Conservation (phyloP, 768 basidiomycete species). For the Termitomyces sp. region DNA sequence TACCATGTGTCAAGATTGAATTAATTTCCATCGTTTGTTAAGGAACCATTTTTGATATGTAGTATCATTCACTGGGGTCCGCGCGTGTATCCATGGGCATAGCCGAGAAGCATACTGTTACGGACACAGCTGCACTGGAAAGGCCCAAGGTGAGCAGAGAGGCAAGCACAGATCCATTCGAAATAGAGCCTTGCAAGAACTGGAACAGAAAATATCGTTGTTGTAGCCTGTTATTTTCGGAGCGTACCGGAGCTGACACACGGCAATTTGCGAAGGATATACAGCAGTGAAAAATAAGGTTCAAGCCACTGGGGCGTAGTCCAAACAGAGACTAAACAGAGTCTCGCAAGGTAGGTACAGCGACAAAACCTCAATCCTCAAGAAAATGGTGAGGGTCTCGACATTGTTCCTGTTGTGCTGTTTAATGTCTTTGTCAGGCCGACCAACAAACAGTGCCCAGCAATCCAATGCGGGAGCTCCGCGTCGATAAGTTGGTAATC, state of each 20-base stretch:
- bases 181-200: not conserved
- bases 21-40: not conserved
- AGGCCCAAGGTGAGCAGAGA: not conserved
- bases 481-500: conserved; percentile 98
- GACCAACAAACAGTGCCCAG: conserved; percentile 85
- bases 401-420: conserved; percentile 4
- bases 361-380: conserved; percentile 33
- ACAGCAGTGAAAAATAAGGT: conserved; percentile 35
- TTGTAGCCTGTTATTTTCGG: conserved; percentile 7
- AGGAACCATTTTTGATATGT: too few species aligned
- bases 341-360: conserved; percentile 32
- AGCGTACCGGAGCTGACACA: not conserved
- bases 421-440: conserved; percentile 46
- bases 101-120: not conserved
- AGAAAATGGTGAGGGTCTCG: conserved; percentile 41
- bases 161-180: not conserved
- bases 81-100: not conserved
- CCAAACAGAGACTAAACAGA: conserved; percentile 25
- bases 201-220: not conserved
- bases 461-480: conserved; percentile 95
- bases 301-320: conserved; percentile 35
- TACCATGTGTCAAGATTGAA: not conserved
- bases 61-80: not conserved
- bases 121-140: not conserved
- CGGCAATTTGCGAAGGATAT: conserved; percentile 30